Conservation (phyloP, 371 early-diverging fungal species). For the Smittium mucronatum region DNA sequence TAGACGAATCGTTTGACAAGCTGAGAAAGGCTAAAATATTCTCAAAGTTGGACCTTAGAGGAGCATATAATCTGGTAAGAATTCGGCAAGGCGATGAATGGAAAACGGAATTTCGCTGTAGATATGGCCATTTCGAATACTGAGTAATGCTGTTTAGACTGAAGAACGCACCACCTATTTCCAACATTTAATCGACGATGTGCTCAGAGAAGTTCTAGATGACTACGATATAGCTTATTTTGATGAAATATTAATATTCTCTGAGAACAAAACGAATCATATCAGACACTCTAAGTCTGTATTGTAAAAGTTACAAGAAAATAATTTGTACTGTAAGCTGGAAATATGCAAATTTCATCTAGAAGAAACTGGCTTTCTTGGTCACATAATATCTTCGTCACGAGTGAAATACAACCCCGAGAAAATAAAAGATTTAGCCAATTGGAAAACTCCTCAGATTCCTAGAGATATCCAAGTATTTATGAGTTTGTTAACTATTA, state of each 20-base stretch:
- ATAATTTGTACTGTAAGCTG: conserved; percentile 20
- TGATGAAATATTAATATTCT: conserved; percentile 16
- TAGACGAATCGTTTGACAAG: conserved; percentile 29
- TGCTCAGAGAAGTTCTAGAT: conserved; percentile 9
- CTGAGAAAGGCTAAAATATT: conserved; percentile 21
- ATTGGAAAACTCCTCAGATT: conserved; percentile 13
- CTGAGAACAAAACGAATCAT: conserved; percentile 8
- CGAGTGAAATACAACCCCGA: not conserved
- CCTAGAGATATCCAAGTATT: conserved; percentile 10
- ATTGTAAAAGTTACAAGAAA: conserved; percentile 21
- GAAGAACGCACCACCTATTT: not conserved
- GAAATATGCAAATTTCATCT: conserved; percentile 40
- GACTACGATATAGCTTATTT: conserved; percentile 11
- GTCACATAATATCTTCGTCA: conserved; percentile 24
- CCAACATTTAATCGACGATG: conserved; percentile 27
- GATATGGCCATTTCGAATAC: conserved; percentile 34
- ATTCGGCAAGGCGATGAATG: conserved; percentile 17
- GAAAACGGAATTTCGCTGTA: conserved; percentile 40
- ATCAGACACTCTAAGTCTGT: conserved; percentile 18
- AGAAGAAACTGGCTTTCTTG: conserved; percentile 31
- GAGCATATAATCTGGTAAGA: conserved; percentile 32
- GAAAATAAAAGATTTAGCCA: not conserved
- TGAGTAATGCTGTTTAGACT: conserved; percentile 40
- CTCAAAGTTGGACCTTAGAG: conserved; percentile 23
- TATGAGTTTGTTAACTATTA: conserved; percentile 14